Evolutionary conservation across 2,329 filamentous ascomycete genomes (phyloP).

Genomic region (Trichoderma sp.): DNA sequence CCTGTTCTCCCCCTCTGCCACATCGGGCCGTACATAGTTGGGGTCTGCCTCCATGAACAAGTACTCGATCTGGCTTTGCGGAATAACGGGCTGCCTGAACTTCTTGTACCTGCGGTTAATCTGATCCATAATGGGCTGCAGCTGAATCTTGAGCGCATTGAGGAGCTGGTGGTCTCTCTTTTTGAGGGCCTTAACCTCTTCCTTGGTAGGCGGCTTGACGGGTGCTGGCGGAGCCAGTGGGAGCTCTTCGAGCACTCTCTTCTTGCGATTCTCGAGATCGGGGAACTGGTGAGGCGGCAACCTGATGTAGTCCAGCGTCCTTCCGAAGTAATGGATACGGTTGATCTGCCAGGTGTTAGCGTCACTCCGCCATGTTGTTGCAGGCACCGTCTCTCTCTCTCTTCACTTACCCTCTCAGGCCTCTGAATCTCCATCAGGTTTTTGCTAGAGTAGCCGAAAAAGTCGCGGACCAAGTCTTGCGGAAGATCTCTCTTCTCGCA

Average conservation of each 20-base stretch:
- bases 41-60: constrained; percentile 83
- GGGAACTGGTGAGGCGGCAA: constrained; percentile 85
- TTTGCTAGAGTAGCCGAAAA: constrained; percentile 84
- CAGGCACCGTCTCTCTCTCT: constrained; percentile 7
- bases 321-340: constrained; percentile 78
- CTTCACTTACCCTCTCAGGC: constrained; percentile 59
- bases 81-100: constrained; percentile 79
- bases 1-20: constrained; percentile 59
- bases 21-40: constrained; percentile 62
- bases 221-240: constrained; percentile 73
- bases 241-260: constrained; percentile 76
- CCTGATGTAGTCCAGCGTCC: constrained; percentile 73
- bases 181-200: constrained; percentile 77
- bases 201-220: constrained; percentile 69
- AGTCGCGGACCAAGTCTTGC: constrained; percentile 65
- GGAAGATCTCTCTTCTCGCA: constrained; percentile 64
- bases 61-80: constrained; percentile 74
- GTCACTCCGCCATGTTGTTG: neutral
- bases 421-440: constrained; percentile 72
- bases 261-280: constrained; percentile 82
- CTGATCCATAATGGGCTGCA: constrained; percentile 97
- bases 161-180: constrained; percentile 81
- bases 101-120: constrained; percentile 88
- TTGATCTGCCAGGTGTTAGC: constrained; percentile 45
- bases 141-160: constrained; percentile 82